Evolutionary conservation across 352 stramenopile genomes (phyloP).

Genomic region (Globisporangium acanthophoron): DNA sequence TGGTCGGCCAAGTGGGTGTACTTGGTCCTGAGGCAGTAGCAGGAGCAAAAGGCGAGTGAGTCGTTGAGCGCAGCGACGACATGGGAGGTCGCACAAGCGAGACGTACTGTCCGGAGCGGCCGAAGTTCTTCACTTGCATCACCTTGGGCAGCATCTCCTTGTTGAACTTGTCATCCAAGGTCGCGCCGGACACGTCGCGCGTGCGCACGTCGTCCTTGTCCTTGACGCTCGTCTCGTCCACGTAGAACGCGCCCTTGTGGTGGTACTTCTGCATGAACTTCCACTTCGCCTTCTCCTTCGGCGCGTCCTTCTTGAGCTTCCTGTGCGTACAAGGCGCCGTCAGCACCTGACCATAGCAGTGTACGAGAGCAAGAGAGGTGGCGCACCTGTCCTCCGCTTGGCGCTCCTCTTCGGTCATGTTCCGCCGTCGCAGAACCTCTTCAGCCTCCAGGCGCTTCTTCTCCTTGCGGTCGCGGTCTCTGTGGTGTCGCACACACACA

Average conservation of each 20-base stretch:
- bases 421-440: slow-evolving; percentile 85
- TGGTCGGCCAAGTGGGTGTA: slow-evolving; percentile 98
- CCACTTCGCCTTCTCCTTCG: slow-evolving; percentile 82
- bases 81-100: background rate
- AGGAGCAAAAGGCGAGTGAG: background rate
- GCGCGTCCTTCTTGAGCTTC: slow-evolving; percentile 78
- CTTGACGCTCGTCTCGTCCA: slow-evolving; percentile 91
- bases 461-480: slow-evolving; percentile 81
- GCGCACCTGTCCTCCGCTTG: slow-evolving; percentile 85
- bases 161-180: slow-evolving; percentile 92
- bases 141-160: slow-evolving; percentile 91
- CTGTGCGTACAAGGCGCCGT: slow-evolving; percentile 17
- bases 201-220: slow-evolving; percentile 89
- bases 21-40: slow-evolving; percentile 72
- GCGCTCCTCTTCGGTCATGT: slow-evolving; percentile 96
- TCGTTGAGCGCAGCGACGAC: background rate
- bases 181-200: slow-evolving; percentile 86
- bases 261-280: slow-evolving; percentile 98
- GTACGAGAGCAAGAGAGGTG: slow-evolving; percentile 6
- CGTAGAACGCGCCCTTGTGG: slow-evolving; percentile 98
- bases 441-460: slow-evolving; percentile 73
- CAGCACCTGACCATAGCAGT: background rate
- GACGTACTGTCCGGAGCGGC: slow-evolving; percentile 87
- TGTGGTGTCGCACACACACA: slow-evolving; percentile 14
- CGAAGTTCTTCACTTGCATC: slow-evolving; percentile 99